Conservation (phyloP, 768 basidiomycete genomes). For the Lentinula sp. region DNA sequence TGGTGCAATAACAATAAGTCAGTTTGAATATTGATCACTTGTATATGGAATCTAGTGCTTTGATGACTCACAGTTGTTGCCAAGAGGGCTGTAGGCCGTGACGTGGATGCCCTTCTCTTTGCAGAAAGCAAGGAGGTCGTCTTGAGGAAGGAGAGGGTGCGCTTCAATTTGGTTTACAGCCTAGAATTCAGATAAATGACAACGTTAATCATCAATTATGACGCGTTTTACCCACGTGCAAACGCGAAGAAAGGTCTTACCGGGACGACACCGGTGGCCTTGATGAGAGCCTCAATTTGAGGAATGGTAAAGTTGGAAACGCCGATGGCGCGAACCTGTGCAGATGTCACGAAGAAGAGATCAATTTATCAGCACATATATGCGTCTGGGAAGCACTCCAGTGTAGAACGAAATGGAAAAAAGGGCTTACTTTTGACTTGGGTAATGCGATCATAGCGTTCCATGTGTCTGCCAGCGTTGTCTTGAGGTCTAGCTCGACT, state of each 20-base stretch:
- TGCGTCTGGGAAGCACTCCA: background rate
- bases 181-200: slow-evolving; percentile 18
- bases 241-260: slow-evolving; percentile 27
- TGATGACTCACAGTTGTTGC: slow-evolving; percentile 62
- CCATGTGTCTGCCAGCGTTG: slow-evolving; percentile 76
- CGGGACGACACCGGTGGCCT: slow-evolving; percentile 68
- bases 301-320: slow-evolving; percentile 78
- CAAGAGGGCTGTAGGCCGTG: slow-evolving; percentile 64
- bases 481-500: slow-evolving; percentile 49
- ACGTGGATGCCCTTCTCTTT: slow-evolving; percentile 66
- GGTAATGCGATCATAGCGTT: slow-evolving; percentile 69
- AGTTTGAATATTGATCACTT: too few species aligned
- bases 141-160: slow-evolving; percentile 75
- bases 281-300: slow-evolving; percentile 60
- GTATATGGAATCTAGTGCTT: too few species aligned
- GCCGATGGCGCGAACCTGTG: slow-evolving; percentile 62
- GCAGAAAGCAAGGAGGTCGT: slow-evolving; percentile 66
- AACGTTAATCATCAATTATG: background rate
- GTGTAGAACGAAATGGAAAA: background rate
- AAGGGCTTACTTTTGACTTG: slow-evolving; percentile 55
- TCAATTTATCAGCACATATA: background rate
- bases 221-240: background rate
- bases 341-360: background rate
- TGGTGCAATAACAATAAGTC: background rate
- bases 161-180: slow-evolving; percentile 77